Evolutionary conservation across 2,329 filamentous ascomycete species (phyloP).

Genomic region (Grosmannia clavigera): DNA sequence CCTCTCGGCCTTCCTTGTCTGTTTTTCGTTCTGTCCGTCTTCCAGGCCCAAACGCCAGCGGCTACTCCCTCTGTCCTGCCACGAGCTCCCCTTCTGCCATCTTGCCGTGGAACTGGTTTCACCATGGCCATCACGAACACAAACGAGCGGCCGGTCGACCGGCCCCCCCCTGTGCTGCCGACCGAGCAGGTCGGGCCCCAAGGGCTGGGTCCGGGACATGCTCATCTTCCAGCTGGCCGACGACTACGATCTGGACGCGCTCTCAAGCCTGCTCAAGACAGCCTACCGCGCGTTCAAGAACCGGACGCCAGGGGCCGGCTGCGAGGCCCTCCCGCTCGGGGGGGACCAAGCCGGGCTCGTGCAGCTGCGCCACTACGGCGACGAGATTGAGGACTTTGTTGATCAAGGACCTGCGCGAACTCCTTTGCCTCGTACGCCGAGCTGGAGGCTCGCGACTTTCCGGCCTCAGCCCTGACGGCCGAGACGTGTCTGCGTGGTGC

Average conservation of each 20-base stretch:
- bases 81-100: no score
- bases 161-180: not conserved
- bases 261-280: not conserved
- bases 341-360: not conserved
- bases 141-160: not conserved
- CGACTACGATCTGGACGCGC: not conserved
- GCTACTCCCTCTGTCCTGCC: no score
- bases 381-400: conserved; percentile 3
- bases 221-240: not conserved
- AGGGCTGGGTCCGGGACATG: conserved; percentile 1
- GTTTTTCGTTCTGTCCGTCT: not conserved
- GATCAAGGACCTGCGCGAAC: not conserved
- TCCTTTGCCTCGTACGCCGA: not conserved
- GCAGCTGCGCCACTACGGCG: not conserved
- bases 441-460: not conserved
- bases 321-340: not conserved
- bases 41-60: no score
- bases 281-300: not conserved
- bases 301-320: not conserved
- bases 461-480: not conserved
- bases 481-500: not conserved
- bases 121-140: not conserved
- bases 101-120: not conserved
- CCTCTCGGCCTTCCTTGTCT: not conserved
- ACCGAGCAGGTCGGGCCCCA: conserved; percentile 2